These are phyloP conservation scores for Pleurotus giganteus DNA, from an alignment of 768 basidiomycete genomes.

Conservation along the genomic window DNA sequence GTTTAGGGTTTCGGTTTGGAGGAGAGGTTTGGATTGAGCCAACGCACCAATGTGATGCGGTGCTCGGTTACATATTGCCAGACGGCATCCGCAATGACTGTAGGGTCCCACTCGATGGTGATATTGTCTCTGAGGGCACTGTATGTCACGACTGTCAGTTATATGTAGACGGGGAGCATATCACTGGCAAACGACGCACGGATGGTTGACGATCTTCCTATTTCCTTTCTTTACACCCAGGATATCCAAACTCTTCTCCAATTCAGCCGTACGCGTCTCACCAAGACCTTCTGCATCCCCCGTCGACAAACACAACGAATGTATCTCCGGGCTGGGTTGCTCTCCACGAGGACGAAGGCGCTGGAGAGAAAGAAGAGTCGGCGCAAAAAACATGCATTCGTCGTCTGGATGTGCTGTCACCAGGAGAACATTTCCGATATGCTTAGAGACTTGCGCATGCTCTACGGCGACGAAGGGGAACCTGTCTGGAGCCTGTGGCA, in stretches of 20 bases:
- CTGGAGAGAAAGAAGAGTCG: constrained; percentile 64
- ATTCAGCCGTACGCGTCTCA: constrained; percentile 51
- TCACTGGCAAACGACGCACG: constrained; percentile 46
- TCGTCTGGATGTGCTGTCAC: constrained; percentile 95
- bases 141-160: constrained; percentile 7
- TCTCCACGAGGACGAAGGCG: constrained; percentile 5
- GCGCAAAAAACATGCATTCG: constrained; percentile 92
- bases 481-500: background rate
- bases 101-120: constrained; percentile 59
- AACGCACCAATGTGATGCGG: constrained; percentile 61
- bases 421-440: constrained; percentile 35
- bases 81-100: constrained; percentile 56
- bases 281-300: constrained; percentile 85
- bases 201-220: constrained; percentile 65
- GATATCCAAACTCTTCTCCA: constrained; percentile 59
- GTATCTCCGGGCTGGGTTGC: constrained; percentile 37
- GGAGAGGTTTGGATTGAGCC: too few relatives aligned
- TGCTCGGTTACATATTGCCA: constrained; percentile 55
- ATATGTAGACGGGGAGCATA: background rate
- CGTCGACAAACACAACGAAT: constrained; percentile 70
- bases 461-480: background rate
- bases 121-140: constrained; percentile 77
- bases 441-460: background rate
- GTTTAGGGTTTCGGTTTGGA: too few relatives aligned
- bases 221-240: constrained; percentile 58